Percentiles rank a stretch among this genome's conserved stretches.
Conservation (phyloP, 2,329 filamentous ascomycete genomes). For the Stenocarpella maydis region DNA sequence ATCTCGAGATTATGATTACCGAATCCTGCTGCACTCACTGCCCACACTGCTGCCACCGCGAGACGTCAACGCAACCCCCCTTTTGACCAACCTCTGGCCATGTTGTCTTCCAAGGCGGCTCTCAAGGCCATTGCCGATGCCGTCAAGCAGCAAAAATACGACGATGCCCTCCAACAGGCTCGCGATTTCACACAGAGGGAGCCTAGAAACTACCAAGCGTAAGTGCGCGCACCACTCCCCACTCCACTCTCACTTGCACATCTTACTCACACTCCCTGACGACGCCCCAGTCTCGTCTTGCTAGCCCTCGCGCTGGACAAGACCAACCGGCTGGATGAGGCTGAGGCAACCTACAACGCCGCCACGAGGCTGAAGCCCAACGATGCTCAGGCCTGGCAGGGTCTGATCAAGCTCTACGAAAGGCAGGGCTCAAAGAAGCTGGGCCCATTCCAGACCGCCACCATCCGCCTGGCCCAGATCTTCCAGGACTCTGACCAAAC, state of each 20-base stretch:
- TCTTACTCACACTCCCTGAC: slow-evolving; percentile 32
- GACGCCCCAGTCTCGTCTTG: slow-evolving; percentile 73
- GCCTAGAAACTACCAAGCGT: slow-evolving; percentile 83
- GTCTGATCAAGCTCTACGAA: slow-evolving; percentile 85
- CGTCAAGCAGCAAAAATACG: slow-evolving; percentile 81
- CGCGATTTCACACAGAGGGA: slow-evolving; percentile 76
- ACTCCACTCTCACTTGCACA: background rate
- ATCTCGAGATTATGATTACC: slow-evolving; percentile 26
- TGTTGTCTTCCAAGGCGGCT: slow-evolving; percentile 71
- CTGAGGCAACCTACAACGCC: slow-evolving; percentile 77
- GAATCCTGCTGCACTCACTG: too few species aligned
- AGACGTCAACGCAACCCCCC: slow-evolving; percentile 35
- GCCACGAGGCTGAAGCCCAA: slow-evolving; percentile 76
- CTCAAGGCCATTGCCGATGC: slow-evolving; percentile 84
- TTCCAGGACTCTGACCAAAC: slow-evolving; percentile 72
- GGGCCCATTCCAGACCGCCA: slow-evolving; percentile 76
- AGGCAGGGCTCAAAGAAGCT: slow-evolving; percentile 75
- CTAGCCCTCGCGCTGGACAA: slow-evolving; percentile 87
- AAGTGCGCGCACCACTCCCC: slow-evolving; percentile 44
- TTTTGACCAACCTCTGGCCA: slow-evolving; percentile 39
- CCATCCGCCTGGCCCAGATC: slow-evolving; percentile 76
- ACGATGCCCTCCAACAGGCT: slow-evolving; percentile 75
- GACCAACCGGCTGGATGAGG: slow-evolving; percentile 72
- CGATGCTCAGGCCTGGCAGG: slow-evolving; percentile 90
- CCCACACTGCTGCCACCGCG: background rate